phyloP scores from a whole-genome alignment of 257 asterid genomes.

The Sherardia arvensis region DNA sequence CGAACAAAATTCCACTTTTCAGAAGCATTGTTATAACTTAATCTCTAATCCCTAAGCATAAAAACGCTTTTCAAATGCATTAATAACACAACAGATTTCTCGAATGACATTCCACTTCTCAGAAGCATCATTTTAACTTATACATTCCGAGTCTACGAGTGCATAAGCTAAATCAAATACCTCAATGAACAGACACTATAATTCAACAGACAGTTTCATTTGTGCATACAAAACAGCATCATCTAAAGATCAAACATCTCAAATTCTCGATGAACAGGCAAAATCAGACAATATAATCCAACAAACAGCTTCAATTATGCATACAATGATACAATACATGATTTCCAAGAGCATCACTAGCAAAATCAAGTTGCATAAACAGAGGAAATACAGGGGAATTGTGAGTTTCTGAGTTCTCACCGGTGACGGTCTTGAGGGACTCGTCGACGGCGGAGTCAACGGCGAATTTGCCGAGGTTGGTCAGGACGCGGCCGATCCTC shows the following conservation, averaged over 20 bases:
- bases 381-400: neutral
- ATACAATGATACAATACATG: neutral
- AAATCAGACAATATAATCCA: neutral
- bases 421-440: slow-evolving; percentile 36
- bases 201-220: neutral
- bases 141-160: no score
- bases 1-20: no score
- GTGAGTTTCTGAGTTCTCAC: slow-evolving; percentile 10
- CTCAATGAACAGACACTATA: neutral
- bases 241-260: neutral
- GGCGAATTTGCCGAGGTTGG: slow-evolving; percentile 39
- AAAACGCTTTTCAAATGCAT: no score
- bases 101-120: neutral
- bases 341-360: neutral
- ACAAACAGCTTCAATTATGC: neutral
- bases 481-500: slow-evolving; percentile 21
- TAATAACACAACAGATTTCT: neutral
- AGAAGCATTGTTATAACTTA: no score
- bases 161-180: neutral
- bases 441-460: slow-evolving; percentile 48
- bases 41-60: no score
- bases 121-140: no score
- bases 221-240: neutral
- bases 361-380: neutral
- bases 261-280: no score